Conservation (phyloP, 331 rosid genomes). For the Acacia pycnantha region DNA sequence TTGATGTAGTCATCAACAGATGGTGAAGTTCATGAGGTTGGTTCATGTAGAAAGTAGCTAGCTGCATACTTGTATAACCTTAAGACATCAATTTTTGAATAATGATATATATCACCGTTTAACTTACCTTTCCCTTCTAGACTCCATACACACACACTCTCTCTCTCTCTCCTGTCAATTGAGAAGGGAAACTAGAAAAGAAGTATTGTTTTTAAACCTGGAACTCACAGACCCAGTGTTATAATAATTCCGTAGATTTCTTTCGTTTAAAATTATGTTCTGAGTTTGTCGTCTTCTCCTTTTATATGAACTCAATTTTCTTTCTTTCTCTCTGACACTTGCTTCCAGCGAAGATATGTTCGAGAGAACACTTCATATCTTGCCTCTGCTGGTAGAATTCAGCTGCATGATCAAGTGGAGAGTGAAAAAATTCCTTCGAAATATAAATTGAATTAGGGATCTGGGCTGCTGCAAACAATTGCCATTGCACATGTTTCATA, state of each 20-base stretch:
- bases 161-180: background rate
- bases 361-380: slow-evolving; percentile 25
- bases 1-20: background rate
- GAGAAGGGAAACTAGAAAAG: slow-evolving; percentile 2
- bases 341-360: background rate
- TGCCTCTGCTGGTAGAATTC: slow-evolving; percentile 36
- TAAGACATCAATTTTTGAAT: slow-evolving; percentile 16
- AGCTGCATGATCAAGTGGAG: slow-evolving; percentile 39
- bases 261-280: slow-evolving; percentile 35
- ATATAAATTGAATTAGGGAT: slow-evolving; percentile 33
- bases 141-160: background rate
- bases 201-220: slow-evolving; percentile 4
- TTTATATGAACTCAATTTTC: background rate
- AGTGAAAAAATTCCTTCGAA: slow-evolving; percentile 24
- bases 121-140: slow-evolving; percentile 4
- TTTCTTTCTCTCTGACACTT: background rate
- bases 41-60: background rate
- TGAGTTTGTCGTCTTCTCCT: slow-evolving; percentile 31
- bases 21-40: background rate
- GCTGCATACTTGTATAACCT: background rate
- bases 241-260: background rate
- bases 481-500: slow-evolving; percentile 1
- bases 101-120: background rate
- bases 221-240: slow-evolving; percentile 22
- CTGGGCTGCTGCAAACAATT: slow-evolving; percentile 34